Conservation (phyloP, 371 early-diverging fungal genomes). For the Modicella reniformis region DNA sequence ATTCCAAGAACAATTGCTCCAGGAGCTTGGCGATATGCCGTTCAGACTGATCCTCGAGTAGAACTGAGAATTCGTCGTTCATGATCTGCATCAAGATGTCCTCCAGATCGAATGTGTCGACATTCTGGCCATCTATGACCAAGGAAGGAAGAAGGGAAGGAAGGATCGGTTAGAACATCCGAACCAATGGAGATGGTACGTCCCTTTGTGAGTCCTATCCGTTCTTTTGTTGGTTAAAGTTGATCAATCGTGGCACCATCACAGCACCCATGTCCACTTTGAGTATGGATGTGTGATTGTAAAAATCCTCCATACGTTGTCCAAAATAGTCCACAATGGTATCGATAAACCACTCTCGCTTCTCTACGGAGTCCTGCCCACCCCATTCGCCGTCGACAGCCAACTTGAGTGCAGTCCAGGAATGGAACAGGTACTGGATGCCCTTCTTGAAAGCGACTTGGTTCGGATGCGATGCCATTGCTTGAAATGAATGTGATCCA, state of each 20-base stretch:
- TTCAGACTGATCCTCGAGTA: conserved; percentile 74
- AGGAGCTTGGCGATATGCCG: conserved; percentile 67
- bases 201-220: too few species aligned
- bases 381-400: conserved; percentile 87
- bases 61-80: conserved; percentile 73
- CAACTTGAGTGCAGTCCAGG: conserved; percentile 81
- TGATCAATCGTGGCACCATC: too few species aligned
- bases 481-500: neutral
- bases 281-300: too few species aligned
- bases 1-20: conserved; percentile 61
- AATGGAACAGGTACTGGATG: conserved; percentile 62
- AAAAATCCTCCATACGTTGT: conserved; percentile 57
- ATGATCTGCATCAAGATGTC: conserved; percentile 71
- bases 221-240: too few species aligned
- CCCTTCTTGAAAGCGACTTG: conserved; percentile 72
- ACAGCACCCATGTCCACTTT: too few species aligned
- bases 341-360: conserved; percentile 80
- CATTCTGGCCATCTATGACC: conserved; percentile 66
- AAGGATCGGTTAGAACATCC: too few species aligned
- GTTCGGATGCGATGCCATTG: conserved; percentile 64
- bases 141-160: neutral
- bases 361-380: conserved; percentile 76
- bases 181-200: too few species aligned
- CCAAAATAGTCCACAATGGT: conserved; percentile 76
- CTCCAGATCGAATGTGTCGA: conserved; percentile 71